phyloP scores from a whole-genome alignment of 2,329 filamentous ascomycete genomes.

The Aureobasidium sp. region DNA sequence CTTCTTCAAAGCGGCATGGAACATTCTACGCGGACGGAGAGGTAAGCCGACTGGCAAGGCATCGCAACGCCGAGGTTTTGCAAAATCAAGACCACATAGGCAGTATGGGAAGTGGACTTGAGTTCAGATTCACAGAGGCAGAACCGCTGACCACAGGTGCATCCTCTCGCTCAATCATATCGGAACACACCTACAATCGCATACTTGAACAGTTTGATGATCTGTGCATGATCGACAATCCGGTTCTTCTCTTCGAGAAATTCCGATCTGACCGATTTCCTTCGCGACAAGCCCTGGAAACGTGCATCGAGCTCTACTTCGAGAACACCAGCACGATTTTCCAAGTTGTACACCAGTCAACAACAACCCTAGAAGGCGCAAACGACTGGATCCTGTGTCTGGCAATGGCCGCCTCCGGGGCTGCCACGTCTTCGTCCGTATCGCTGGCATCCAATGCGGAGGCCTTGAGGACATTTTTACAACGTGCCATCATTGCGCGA shows the following conservation, averaged over 20 bases:
- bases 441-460: neutral
- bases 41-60: neutral
- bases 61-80: neutral
- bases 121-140: neutral
- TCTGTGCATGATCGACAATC: neutral
- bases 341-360: neutral
- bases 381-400: constrained; percentile 4
- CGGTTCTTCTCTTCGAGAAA: neutral
- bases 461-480: neutral
- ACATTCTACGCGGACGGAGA: constrained; percentile 6
- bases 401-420: neutral
- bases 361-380: neutral
- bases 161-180: neutral
- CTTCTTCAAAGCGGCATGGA: constrained; percentile 1
- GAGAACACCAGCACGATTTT: neutral
- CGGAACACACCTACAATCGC: neutral
- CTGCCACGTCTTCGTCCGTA: neutral
- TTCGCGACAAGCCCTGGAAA: neutral
- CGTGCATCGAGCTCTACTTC: neutral
- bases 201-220: neutral
- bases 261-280: neutral
- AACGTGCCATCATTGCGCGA: neutral
- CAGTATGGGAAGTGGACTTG: neutral
- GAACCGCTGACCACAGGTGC: neutral
- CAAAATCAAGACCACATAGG: neutral